Conservation (phyloP, 768 basidiomycete species). For the Boletus pseudopeckii region DNA sequence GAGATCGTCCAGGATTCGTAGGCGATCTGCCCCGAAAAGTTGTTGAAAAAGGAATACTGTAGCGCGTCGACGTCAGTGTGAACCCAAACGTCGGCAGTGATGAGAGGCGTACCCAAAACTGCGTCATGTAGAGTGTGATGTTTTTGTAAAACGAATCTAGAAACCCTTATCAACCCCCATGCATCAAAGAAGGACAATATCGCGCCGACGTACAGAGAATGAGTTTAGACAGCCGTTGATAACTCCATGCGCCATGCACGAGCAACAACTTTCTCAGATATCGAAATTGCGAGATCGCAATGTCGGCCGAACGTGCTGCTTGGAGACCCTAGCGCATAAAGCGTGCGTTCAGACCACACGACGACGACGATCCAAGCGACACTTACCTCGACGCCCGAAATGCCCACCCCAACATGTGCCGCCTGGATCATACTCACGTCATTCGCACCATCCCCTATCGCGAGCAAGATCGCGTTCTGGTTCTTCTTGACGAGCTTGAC, state of each 20-base stretch:
- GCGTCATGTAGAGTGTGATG: constrained; percentile 96
- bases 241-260: constrained; percentile 99
- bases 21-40: constrained; percentile 97
- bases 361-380: not conserved
- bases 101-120: constrained; percentile 78
- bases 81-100: not conserved
- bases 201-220: constrained; percentile 73
- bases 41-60: constrained; percentile 99
- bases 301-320: constrained; percentile 96
- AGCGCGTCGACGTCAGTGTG: not conserved
- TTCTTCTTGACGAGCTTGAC: constrained; percentile 99
- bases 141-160: constrained; percentile 99
- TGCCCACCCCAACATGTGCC: constrained; percentile 95
- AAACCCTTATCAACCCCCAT: constrained; percentile 6
- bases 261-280: constrained; percentile 91
- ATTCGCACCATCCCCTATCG: constrained; percentile 97
- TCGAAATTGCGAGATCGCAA: constrained; percentile 97
- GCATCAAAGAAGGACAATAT: not conserved
- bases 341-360: not conserved
- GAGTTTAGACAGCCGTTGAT: constrained; percentile 89
- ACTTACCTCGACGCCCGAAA: constrained; percentile 90
- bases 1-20: constrained; percentile 99
- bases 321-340: constrained; percentile 72
- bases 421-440: constrained; percentile 99
- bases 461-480: constrained; percentile 86